Evolutionary conservation across 441 rosid species (phyloP).

Genomic region (California macrophylla): DNA sequence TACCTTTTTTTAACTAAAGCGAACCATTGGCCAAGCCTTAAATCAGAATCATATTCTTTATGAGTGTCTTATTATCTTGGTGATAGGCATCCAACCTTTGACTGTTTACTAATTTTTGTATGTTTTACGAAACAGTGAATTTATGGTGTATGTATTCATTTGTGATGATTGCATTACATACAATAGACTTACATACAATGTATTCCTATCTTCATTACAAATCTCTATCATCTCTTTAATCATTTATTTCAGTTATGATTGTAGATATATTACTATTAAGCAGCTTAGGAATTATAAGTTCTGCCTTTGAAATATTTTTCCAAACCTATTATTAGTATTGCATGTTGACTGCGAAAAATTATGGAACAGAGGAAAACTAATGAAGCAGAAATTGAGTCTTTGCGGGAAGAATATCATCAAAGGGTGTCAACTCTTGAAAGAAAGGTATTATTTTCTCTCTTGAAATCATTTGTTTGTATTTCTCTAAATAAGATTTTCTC

Average conservation of each 20-base stretch:
- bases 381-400: slow-evolving; percentile 88
- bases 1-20: background rate
- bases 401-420: slow-evolving; percentile 97
- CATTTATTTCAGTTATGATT: background rate
- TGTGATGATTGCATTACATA: background rate
- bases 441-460: slow-evolving; percentile 40
- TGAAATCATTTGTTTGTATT: background rate
- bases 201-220: background rate
- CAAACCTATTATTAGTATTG: background rate
- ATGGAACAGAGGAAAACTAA: slow-evolving; percentile 69
- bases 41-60: background rate
- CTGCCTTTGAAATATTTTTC: background rate
- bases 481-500: background rate
- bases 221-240: background rate
- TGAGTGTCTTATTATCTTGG: background rate
- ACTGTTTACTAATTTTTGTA: background rate
- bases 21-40: background rate
- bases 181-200: background rate
- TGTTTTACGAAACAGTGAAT: background rate
- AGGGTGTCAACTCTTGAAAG: slow-evolving; percentile 89
- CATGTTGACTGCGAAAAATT: slow-evolving; percentile 22
- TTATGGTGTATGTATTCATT: background rate
- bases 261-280: background rate
- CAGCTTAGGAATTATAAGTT: background rate
- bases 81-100: background rate